Conservation (phyloP, 805 yeast genomes). For the Candida ficus region DNA sequence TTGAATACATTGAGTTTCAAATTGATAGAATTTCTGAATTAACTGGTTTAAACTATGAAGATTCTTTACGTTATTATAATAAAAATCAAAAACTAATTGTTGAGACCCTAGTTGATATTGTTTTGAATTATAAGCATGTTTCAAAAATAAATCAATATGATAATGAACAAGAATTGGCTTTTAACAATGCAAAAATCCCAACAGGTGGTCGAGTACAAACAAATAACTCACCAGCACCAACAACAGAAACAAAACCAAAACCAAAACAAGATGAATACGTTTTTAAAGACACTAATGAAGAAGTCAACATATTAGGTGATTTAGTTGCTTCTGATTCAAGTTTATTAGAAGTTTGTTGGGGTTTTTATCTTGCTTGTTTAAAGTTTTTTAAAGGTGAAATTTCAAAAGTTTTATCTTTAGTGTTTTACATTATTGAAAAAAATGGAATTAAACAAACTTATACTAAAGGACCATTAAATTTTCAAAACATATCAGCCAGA, state of each 20-base stretch:
- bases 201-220: constrained; percentile 7
- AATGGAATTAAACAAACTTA: constrained; percentile 27
- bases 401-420: constrained; percentile 31
- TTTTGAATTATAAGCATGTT: neutral
- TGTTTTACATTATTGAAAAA: constrained; percentile 30
- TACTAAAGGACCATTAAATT: constrained; percentile 9
- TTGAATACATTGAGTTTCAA: neutral
- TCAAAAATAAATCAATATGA: neutral
- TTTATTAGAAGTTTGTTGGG: too few species aligned
- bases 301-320: constrained; percentile 27
- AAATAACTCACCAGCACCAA: neutral
- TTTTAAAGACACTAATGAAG: constrained; percentile 18
- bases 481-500: neutral
- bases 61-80: neutral
- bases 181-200: neutral
- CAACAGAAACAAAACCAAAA: neutral
- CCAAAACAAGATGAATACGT: neutral
- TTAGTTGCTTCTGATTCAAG: too few species aligned
- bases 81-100: neutral
- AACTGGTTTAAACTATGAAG: neutral
- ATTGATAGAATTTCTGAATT: neutral
- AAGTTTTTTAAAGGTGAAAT: constrained; percentile 42
- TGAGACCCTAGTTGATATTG: constrained; percentile 2
- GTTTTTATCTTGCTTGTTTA: constrained; percentile 35
- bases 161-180: too few species aligned